phyloP scores from a whole-genome alignment of 176 grass and related monocot species.

The Microstegium vimineum region DNA sequence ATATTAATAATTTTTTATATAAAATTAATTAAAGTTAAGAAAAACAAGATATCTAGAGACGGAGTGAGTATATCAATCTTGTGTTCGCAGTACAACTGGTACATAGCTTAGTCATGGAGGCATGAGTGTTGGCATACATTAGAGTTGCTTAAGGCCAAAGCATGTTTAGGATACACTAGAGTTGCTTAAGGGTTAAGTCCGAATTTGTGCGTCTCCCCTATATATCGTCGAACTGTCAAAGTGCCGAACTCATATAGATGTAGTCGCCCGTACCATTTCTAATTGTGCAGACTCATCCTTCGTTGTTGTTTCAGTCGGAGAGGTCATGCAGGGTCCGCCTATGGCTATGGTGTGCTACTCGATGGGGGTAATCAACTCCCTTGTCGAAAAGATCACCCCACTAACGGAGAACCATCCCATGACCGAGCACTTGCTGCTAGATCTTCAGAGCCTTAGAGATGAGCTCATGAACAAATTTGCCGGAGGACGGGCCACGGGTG shows the following conservation, averaged over 20 bases:
- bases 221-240: neutral
- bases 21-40: no score
- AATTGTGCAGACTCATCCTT: neutral
- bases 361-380: constrained; percentile 17
- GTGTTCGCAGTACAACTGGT: no score
- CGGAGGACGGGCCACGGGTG: neutral
- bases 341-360: constrained; percentile 8
- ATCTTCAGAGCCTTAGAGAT: neutral
- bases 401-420: neutral
- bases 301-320: neutral
- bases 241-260: neutral
- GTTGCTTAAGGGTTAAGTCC: neutral
- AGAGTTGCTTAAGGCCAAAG: neutral
- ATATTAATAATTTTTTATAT: no score
- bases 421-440: neutral
- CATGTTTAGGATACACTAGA: neutral
- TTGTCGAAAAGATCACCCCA: neutral
- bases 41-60: no score
- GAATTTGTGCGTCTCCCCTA: neutral
- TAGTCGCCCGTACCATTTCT: neutral
- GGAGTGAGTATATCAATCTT: no score
- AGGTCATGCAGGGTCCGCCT: neutral
- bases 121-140: no score
- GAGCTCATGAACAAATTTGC: neutral
- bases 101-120: no score